Base-by-base conservation (phyloP, 192 early-diverging fungal species). In the Podila verticillata region DNA sequence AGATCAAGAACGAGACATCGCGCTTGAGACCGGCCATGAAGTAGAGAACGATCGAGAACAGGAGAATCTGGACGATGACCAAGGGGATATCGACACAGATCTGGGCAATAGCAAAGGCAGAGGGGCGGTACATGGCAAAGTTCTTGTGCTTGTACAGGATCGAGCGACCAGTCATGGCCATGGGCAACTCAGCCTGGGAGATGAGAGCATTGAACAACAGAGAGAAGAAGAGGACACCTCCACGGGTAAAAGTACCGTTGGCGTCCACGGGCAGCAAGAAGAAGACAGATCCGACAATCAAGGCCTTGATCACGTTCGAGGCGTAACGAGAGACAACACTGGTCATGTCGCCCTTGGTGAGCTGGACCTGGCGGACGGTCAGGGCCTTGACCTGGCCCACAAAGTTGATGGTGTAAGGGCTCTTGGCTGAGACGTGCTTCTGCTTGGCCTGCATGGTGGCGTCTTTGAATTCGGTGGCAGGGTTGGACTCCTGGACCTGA, bases 121-220 rank as follows among this genome's bases (percentile, higher is more conserved):
- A 83, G 17, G 91, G 89, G 4, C 88, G 88, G 67, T 91, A 91
- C 63, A 93, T 81, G 5, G 91, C 89, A 73, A 90, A 92, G 7
- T 86, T 83, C 63, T 91, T 92, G 81, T 96, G 95, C 73, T 96
- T 96, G 82, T 92, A 88, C 34, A 92, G 77, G 49, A 95, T 88
- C 22, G 89, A 85, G 49, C 93, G 91, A 31, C 92, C 92, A 36
- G 86, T 84, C 71, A 96, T 85, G 61, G 91, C 87, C 66, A 86
- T 84, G 57, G 93, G 90, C 34, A 94, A 81, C 65, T 92, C 89
- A 19, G 91, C 84, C 61, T 94, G 87, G 24, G 92, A 90, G 22
- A 90, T 86, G 49, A 87, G 65, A 4, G 86, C 70, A 62, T 84
- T 87, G 72, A 82, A 89, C 17, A 86, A 62, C 70, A 85, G 74